phyloP scores from a whole-genome alignment of 371 early-diverging fungal genomes.

The Homolaphlyctis polyrhiza region DNA sequence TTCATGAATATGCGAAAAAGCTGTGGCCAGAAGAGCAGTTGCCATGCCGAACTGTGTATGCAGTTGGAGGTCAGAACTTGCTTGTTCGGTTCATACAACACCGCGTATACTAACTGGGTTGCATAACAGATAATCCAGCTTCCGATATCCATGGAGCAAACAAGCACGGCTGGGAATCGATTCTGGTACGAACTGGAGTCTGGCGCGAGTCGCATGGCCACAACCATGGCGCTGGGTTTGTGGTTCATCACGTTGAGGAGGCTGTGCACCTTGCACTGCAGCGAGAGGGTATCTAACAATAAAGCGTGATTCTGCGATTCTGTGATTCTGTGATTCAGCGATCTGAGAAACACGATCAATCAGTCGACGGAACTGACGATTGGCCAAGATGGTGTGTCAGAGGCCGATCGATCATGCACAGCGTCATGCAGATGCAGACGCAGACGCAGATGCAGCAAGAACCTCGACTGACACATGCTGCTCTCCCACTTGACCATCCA shows the following conservation, averaged over 20 bases:
- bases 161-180: constrained; percentile 70
- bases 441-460: not conserved
- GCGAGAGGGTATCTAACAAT: not conserved
- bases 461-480: not conserved
- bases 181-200: constrained; percentile 81
- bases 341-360: not conserved
- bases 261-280: constrained; percentile 60
- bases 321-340: not conserved
- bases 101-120: not conserved
- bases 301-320: not conserved
- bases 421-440: not conserved
- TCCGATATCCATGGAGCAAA: constrained; percentile 63
- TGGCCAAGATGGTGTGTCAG: not conserved
- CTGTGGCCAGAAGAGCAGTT: constrained; percentile 2
- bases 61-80: constrained; percentile 15
- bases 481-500: not conserved
- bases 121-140: constrained; percentile 23
- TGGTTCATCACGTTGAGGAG: constrained; percentile 69
- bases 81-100: not conserved
- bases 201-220: constrained; percentile 49
- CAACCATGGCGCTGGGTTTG: constrained; percentile 50
- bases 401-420: not conserved
- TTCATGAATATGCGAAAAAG: constrained; percentile 9
- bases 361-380: not conserved
- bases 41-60: constrained; percentile 16